Base-by-base conservation (phyloP, 768 basidiomycete species). In the Boletus coccyginus region DNA sequence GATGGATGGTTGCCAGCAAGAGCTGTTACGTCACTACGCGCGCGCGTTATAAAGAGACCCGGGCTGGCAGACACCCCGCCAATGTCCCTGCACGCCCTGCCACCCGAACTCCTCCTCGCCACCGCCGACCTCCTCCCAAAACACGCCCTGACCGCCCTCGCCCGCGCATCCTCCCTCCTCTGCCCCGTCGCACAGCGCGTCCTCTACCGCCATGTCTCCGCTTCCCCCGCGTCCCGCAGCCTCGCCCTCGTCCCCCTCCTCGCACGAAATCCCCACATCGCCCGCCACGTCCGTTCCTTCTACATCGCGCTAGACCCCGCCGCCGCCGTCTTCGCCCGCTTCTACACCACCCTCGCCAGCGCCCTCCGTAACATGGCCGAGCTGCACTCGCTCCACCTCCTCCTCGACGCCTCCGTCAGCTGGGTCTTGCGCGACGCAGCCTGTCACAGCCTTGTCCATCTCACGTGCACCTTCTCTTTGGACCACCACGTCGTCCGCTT, bases 311-410 rank as follows among this genome's bases (percentile, higher is more conserved):
- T 86, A 53, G 75, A 76, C 68, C 66, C 78, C 47, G 62, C 64
- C 50, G 61, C 74, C 24, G 66, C 72, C 29, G 45, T 79, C 66
- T 77, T 82, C 62, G 71, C 66, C 43, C 52, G 76, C 4, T 84
- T 82, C 66, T 83, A 83, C 69, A 56, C 43, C 62, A 66, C 70
- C 50, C 81, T 90, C 52, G 71, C 77, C 43, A 53, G 57, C 38
- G 88, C 87, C 9, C 73, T 92, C 42, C 69, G 74, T 17, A 72
- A 77, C 66, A 91, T 91, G 88, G 67, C 79, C 33, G 78, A 79
- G 49, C 78, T 90, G 47, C 74, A 72, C 40, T 78, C 78, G 51
- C 74, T 86, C 57, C 77, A 74, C 65, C 72, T 87, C 49, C 67
- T 70, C 53, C 68, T 81, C 55, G 80, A 83, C 71, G 68, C 79